phyloP scores from a whole-genome alignment of 371 early-diverging fungal species.

The Mortierella sp. region DNA sequence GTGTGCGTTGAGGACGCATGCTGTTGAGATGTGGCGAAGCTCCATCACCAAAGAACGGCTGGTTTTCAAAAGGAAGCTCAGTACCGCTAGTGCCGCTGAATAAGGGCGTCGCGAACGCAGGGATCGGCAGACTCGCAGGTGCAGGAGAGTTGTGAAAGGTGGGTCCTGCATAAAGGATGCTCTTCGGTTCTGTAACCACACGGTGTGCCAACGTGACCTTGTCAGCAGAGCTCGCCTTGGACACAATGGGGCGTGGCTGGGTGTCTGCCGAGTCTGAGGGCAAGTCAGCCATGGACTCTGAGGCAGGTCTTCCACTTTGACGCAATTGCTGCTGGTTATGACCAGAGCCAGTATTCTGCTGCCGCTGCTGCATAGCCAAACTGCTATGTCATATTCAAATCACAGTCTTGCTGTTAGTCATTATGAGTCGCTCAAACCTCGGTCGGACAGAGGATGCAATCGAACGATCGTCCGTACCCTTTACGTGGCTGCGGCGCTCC shows the following conservation, averaged over 20 bases:
- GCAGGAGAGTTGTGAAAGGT: conserved; percentile 86
- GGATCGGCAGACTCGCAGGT: conserved; percentile 78
- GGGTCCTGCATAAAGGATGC: conserved; percentile 76
- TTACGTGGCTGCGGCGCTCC: conserved; percentile 20
- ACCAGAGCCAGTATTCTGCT: too few relatives aligned
- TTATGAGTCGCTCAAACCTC: not conserved
- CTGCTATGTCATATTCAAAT: too few relatives aligned
- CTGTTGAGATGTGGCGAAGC: conserved; percentile 46
- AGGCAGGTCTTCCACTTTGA: conserved; percentile 5
- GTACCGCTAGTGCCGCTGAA: conserved; percentile 24
- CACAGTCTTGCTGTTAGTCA: too few relatives aligned
- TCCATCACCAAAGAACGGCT: conserved; percentile 41
- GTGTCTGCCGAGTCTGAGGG: conserved; percentile 8
- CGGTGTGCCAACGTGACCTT: conserved; percentile 23
- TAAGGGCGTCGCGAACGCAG: conserved; percentile 64
- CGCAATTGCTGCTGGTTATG: conserved; percentile 9
- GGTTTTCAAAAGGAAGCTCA: conserved; percentile 20
- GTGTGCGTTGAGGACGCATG: conserved; percentile 17
- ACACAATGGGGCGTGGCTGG: conserved; percentile 20
- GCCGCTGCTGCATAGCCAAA: too few relatives aligned
- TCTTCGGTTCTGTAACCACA: conserved; percentile 18
- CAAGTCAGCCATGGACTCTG: not conserved
- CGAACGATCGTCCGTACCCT: too few relatives aligned
- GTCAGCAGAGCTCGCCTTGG: conserved; percentile 30
- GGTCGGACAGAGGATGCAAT: not conserved